A percentile compares a stretch with the other conserved stretches of the same genome.
Evolutionary conservation across 306 rosid species (phyloP).

Genomic region (Rubus parviflorus): DNA sequence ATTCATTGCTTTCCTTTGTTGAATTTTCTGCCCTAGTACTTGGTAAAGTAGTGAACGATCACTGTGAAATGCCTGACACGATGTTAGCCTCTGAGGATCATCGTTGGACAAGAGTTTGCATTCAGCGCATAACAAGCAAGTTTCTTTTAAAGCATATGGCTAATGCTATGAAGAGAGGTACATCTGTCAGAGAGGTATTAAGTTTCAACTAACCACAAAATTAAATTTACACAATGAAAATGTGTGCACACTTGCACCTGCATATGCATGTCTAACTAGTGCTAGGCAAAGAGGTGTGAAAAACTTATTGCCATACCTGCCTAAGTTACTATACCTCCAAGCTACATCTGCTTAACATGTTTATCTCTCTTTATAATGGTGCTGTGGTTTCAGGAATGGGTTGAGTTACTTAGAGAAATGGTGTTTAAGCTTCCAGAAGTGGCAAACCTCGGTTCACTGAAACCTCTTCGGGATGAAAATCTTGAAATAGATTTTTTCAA

Average conservation of each 20-base stretch:
- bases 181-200: conserved; percentile 60
- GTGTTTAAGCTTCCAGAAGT: conserved; percentile 72
- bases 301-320: neutral
- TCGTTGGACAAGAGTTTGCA: conserved; percentile 64
- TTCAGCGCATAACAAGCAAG: conserved; percentile 50
- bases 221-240: neutral
- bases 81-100: conserved; percentile 28
- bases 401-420: conserved; percentile 74
- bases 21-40: conserved; percentile 63
- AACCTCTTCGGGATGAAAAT: conserved; percentile 54
- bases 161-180: conserved; percentile 69
- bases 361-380: conserved; percentile 19
- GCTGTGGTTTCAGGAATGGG: conserved; percentile 74
- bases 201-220: neutral
- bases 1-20: conserved; percentile 67
- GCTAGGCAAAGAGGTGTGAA: neutral
- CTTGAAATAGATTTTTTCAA: conserved; percentile 77
- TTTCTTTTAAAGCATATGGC: conserved; percentile 83
- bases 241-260: neutral
- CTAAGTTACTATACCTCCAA: neutral
- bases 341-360: neutral
- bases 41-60: conserved; percentile 35
- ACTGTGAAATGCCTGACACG: conserved; percentile 35
- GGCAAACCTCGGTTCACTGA: conserved; percentile 57
- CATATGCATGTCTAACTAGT: neutral